A percentile compares a stretch with the other conserved stretches of the same genome.
Conservation (phyloP, 306 rosid genomes). For the Lithocarpus polystachyus region DNA sequence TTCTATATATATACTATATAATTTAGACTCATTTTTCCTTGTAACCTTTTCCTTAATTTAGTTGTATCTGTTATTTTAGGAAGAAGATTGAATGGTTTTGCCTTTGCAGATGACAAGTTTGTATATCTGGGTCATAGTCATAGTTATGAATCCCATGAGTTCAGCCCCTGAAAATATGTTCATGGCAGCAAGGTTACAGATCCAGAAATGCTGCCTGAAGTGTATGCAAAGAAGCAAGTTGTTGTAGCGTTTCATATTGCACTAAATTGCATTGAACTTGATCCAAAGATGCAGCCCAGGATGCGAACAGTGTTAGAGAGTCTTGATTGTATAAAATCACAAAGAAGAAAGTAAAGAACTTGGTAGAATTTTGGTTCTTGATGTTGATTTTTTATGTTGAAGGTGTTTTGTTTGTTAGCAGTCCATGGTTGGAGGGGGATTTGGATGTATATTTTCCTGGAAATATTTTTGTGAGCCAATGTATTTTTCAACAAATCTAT, state of each 20-base stretch:
- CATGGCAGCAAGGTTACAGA: slow-evolving; percentile 78
- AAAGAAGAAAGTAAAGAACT: too few species aligned
- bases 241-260: slow-evolving; percentile 63
- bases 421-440: too few species aligned
- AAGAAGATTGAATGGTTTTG: slow-evolving; percentile 65
- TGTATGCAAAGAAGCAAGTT: slow-evolving; percentile 64
- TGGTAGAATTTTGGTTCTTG: too few species aligned
- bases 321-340: slow-evolving; percentile 16
- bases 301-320: slow-evolving; percentile 64
- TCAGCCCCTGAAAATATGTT: slow-evolving; percentile 54
- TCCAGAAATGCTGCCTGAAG: slow-evolving; percentile 52
- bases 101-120: slow-evolving; percentile 59
- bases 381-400: too few species aligned
- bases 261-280: slow-evolving; percentile 65
- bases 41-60: slow-evolving; percentile 14
- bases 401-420: too few species aligned
- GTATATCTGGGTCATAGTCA: slow-evolving; percentile 57
- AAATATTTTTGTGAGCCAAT: too few species aligned
- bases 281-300: slow-evolving; percentile 66
- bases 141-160: slow-evolving; percentile 67
- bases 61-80: slow-evolving; percentile 50
- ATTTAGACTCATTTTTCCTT: neutral
- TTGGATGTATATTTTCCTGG: too few species aligned
- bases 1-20: neutral
- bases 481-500: neutral